Evolutionary conservation across 805 yeast species (phyloP).

Genomic region (Candida montana): DNA sequence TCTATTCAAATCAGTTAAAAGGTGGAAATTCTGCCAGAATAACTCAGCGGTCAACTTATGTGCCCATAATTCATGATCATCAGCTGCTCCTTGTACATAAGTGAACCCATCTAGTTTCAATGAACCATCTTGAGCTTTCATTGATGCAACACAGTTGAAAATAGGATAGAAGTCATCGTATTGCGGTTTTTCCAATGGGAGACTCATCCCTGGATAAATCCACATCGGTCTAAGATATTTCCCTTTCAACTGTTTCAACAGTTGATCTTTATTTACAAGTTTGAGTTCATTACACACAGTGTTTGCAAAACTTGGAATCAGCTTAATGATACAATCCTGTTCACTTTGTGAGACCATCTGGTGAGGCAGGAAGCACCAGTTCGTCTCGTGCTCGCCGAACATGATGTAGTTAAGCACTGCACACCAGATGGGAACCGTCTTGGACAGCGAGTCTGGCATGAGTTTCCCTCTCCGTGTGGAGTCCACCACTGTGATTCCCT

Average conservation of each 20-base stretch:
- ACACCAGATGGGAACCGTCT: conserved; percentile 91
- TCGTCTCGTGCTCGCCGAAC: conserved; percentile 29
- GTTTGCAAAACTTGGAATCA: conserved; percentile 44
- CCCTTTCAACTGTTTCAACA: conserved; percentile 29
- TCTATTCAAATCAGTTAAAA: conserved; percentile 23
- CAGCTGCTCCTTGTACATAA: conserved; percentile 92
- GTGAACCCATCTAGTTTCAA: conserved; percentile 41
- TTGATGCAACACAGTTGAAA: conserved; percentile 57
- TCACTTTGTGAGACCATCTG: conserved; percentile 56
- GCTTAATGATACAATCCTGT: conserved; percentile 39
- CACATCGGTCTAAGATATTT: conserved; percentile 63
- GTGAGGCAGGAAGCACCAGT: conserved; percentile 45
- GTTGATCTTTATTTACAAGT: conserved; percentile 30
- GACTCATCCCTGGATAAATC: conserved; percentile 51
- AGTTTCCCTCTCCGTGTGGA: conserved; percentile 81
- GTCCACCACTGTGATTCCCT: conserved; percentile 64
- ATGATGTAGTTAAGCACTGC: conserved; percentile 61
- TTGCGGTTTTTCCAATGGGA: conserved; percentile 30
- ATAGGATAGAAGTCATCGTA: conserved; percentile 35
- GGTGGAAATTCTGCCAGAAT: conserved; percentile 47
- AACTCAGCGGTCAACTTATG: conserved; percentile 44
- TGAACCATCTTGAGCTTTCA: conserved; percentile 54
- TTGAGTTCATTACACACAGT: conserved; percentile 35
- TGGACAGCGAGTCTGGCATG: conserved; percentile 82
- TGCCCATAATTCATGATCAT: conserved; percentile 88